These are phyloP conservation scores for Triadica sebifera DNA, from an alignment of 345 rosid species.

Conservation along the genomic window DNA sequence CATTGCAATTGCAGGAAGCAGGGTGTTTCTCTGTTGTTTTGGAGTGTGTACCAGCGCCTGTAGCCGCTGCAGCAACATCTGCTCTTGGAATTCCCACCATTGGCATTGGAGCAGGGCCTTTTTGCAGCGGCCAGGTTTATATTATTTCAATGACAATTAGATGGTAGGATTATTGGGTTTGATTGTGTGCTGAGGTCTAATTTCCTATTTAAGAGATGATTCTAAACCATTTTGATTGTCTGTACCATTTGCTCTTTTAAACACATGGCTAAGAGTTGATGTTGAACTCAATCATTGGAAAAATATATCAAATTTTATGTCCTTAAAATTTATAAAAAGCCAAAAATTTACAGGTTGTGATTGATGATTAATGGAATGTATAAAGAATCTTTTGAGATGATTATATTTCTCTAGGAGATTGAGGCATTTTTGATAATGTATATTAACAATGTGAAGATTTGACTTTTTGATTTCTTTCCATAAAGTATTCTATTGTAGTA, in stretches of 20 bases:
- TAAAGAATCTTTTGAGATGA: not conserved
- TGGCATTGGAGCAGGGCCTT: conserved; percentile 96
- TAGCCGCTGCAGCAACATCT: conserved; percentile 88
- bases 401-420: not conserved
- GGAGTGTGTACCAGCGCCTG: conserved; percentile 87
- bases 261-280: too few relatives aligned
- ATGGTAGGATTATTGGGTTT: not conserved
- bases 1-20: conserved; percentile 82
- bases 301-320: not conserved
- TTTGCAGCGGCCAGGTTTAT: conserved; percentile 89
- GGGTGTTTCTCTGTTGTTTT: conserved; percentile 92
- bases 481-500: too few relatives aligned
- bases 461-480: not conserved
- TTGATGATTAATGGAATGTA: not conserved
- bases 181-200: not conserved
- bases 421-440: not conserved
- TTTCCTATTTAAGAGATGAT: not conserved
- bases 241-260: not conserved
- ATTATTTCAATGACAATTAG: not conserved
- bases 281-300: not conserved
- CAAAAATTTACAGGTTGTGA: not conserved
- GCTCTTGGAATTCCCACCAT: conserved; percentile 87
- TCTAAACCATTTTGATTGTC: not conserved
- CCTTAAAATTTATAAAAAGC: not conserved
- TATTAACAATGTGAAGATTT: not conserved